Evolutionary conservation across 2,329 filamentous ascomycete genomes (phyloP).

Genomic region (Aspergillus ochraceus): DNA sequence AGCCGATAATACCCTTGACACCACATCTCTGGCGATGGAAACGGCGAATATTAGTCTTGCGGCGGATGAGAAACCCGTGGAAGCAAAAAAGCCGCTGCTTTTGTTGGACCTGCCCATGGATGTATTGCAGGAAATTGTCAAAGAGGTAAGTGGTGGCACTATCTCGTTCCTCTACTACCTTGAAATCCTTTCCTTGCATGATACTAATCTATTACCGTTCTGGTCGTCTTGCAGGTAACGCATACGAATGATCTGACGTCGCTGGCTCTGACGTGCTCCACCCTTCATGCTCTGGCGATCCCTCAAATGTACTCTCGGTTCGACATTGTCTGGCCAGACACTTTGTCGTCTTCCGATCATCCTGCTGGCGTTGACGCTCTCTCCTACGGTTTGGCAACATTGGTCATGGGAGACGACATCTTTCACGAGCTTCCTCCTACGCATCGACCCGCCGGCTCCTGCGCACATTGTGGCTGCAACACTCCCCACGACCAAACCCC

Average conservation of each 20-base stretch:
- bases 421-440: conserved; percentile 54
- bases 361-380: conserved; percentile 76
- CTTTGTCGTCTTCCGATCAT: conserved; percentile 62
- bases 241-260: conserved; percentile 81
- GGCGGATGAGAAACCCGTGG: neutral
- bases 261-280: conserved; percentile 74
- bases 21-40: neutral
- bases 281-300: conserved; percentile 71
- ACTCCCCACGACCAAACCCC: conserved; percentile 16
- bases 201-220: neutral
- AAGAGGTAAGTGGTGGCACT: conserved; percentile 60
- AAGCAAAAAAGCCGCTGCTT: conserved; percentile 55
- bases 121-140: conserved; percentile 74
- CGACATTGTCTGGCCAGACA: conserved; percentile 85
- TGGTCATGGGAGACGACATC: conserved; percentile 70
- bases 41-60: conserved; percentile 1
- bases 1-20: neutral
- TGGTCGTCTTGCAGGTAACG: conserved; percentile 57
- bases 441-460: conserved; percentile 12
- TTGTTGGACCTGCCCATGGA: conserved; percentile 77
- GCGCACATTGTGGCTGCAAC: conserved; percentile 34
- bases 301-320: conserved; percentile 82
- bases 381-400: conserved; percentile 76
- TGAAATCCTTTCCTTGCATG: neutral
- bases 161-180: no score